Base-by-base conservation (phyloP, 805 yeast species). In the Yarrowia deformans region DNA sequence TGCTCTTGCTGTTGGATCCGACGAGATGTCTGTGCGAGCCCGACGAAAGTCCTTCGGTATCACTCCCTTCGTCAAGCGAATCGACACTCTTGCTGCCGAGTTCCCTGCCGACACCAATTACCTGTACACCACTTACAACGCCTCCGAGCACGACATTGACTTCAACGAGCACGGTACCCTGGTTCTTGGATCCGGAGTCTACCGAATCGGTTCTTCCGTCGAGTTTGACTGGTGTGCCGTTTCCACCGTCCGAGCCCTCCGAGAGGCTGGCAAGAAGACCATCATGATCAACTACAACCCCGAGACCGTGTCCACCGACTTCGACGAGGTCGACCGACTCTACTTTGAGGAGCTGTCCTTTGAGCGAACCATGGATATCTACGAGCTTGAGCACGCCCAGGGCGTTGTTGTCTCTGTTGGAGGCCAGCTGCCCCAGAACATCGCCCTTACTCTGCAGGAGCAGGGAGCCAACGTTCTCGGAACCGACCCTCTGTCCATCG, bases 221-320 rank as follows among this genome's bases (percentile, higher is more conserved):
- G 99, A 95, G 82, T 94, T 94, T 76, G 99, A 94, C 81, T 94
- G 99, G 99, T 94, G 99, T 85, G 99, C 98, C 69, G 99, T 94
- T 72, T 87, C 95, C 72, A 90, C 99, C 70, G 97, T 97, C 69
- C 88, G 98, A 79, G 93, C 98, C 54, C 87, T 94, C 75, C 88
- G 99, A 80, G 90, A 87, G 68, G 84, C 87, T 69, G 97, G 97
- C 72, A 89, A 88, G 79, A 91, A 89, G 81, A 94, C 99, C 40
- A 88, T 94, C 73, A 94, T 94, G 99, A 86, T 94, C 77, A 94
- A 94, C 84, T 94, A 94, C 82, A 94, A 94, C 83, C 99, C 99
- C 71, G 99, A 94, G 82, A 94, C 99, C 34, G 99, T 94, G 52
- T 92, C 97, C 12, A 94, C 99, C 68, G 99, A 94, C 82, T 94